Percentiles rank a stretch among this genome's conserved stretches.
Evolutionary conservation across 805 yeast genomes (phyloP).

Genomic region (Lachancea dasiensis): DNA sequence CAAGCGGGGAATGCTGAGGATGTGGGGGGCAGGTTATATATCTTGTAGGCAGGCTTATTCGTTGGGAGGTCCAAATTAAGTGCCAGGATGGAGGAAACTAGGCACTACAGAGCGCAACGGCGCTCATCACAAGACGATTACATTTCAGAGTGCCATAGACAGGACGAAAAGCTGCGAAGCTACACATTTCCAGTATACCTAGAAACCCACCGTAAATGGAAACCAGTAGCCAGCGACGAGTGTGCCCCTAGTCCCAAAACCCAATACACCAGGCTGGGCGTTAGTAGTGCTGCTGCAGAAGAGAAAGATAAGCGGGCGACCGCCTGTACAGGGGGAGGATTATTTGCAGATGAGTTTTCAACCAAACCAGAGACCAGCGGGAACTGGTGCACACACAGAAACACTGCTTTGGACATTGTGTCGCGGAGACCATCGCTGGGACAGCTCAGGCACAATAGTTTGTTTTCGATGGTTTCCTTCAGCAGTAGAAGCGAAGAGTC

Average conservation of each 20-base stretch:
- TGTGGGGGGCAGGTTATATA: no score
- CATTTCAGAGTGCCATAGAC: background rate
- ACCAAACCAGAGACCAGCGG: no score
- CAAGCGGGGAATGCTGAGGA: no score
- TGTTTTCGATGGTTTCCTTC: background rate
- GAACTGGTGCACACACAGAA: no score
- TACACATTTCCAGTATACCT: slow-evolving; percentile 1
- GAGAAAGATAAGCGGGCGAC: no score
- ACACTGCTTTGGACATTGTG: background rate
- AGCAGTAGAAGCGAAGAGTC: slow-evolving; percentile 2
- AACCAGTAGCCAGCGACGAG: background rate
- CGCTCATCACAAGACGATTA: background rate
- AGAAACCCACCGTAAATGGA: background rate
- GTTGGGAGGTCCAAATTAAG: no score
- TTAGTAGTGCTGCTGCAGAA: no score
- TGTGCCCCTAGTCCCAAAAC: background rate
- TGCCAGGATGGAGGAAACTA: background rate
- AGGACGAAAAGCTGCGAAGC: background rate
- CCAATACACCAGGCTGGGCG: background rate
- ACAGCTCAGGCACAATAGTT: background rate
- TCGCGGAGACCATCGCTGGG: background rate
- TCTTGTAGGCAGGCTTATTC: no score
- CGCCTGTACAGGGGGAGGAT: no score
- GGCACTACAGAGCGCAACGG: background rate
- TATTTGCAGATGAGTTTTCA: no score